Evolutionary conservation across 768 basidiomycete species (phyloP).

Genomic region (Lactarius hatsudake): DNA sequence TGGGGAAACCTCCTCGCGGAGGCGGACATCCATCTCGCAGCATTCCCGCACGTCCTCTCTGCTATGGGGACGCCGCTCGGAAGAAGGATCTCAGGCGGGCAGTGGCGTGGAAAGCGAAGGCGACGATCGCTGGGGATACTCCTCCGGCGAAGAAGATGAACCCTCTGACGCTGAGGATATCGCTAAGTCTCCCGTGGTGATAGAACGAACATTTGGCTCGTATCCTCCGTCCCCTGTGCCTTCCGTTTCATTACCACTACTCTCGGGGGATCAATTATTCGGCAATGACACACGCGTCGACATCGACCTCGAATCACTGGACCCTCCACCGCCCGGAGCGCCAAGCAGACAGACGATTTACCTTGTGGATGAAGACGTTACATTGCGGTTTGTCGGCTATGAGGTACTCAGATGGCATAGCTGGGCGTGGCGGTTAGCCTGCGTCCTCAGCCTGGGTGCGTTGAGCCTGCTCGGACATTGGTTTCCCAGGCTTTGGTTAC

Average conservation of each 20-base stretch:
- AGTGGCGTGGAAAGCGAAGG: slow-evolving; percentile 48
- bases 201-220: slow-evolving; percentile 71
- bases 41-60: slow-evolving; percentile 52
- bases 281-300: slow-evolving; percentile 82
- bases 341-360: slow-evolving; percentile 85
- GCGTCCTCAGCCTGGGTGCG: slow-evolving; percentile 65
- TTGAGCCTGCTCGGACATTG: slow-evolving; percentile 86
- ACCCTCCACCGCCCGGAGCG: slow-evolving; percentile 75
- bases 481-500: slow-evolving; percentile 91
- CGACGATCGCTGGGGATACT: slow-evolving; percentile 88
- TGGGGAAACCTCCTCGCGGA: slow-evolving; percentile 38
- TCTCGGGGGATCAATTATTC: slow-evolving; percentile 75
- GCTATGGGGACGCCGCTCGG: slow-evolving; percentile 52
- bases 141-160: slow-evolving; percentile 78
- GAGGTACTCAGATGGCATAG: slow-evolving; percentile 61
- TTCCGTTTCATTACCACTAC: slow-evolving; percentile 58
- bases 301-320: slow-evolving; percentile 60
- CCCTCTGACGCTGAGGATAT: slow-evolving; percentile 42
- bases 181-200: slow-evolving; percentile 40
- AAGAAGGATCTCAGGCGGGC: slow-evolving; percentile 57
- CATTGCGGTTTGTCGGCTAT: slow-evolving; percentile 84
- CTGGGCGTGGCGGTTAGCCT: slow-evolving; percentile 68
- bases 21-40: slow-evolving; percentile 56
- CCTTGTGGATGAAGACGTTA: slow-evolving; percentile 86
- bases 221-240: slow-evolving; percentile 58